Base-by-base conservation (phyloP, 805 yeast species). In the Barnettozyma salicaria region DNA sequence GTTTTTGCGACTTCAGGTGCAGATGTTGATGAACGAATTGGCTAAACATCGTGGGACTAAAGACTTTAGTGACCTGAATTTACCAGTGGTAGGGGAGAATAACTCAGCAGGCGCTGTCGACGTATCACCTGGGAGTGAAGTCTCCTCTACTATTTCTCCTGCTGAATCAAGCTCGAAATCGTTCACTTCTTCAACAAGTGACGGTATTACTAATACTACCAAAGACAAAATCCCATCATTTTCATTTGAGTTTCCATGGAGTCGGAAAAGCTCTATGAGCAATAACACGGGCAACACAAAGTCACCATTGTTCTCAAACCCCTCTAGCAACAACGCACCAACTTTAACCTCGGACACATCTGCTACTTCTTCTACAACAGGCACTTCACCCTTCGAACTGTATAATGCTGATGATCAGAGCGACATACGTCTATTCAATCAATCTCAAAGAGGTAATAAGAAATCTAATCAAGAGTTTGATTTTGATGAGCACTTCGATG, bases 1-100 rank as follows among this genome's bases (percentile, higher is more conserved):
- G 49, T 73, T 84, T 39, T 63, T 90, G 44, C 70, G 83, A 55
- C 68, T 80, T 28, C 95, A 88, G 60, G 86, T 90, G 19, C 76
- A 76, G 39, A 69, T 80, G 40, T 68, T 90, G 34, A 77, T 85
- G 66, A 61, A 61, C 19, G 96, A 89, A 63, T 68, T 90, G 41
- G 61, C 74, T 10, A 72, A 74, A 47, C 80, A 74, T 56, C 67
- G 84, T 36, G 69, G 68, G 19, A 51, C 55, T 7, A 40, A 46
- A 12, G 53, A 51, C 19, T 9, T 54, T 2, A 48, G 50, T 16
- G 56, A 55, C 27, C 31, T 57, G 30, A 58, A 58, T 1, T 26
- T 54, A 27, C 59, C 62, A 3, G 19, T n/a, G 2, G 22, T 4
- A 6, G 18, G 26, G 16, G 35, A 8, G 14, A 7, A 8, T 7